Conservation (phyloP, 2,329 filamentous ascomycete species). For the Periconia macrospinosa region DNA sequence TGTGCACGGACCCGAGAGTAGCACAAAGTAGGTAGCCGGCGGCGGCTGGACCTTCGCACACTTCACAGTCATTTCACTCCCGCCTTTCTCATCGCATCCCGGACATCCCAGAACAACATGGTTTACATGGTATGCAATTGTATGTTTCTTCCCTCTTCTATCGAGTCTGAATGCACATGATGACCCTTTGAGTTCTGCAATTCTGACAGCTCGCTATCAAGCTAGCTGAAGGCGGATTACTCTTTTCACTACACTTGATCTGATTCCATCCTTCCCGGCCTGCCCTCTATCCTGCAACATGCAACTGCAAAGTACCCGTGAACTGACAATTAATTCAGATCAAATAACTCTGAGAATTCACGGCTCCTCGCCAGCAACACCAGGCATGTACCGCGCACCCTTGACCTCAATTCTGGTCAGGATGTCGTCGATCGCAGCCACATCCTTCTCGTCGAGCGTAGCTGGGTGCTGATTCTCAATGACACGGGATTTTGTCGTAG, state of each 20-base stretch:
- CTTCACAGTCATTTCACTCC: neutral
- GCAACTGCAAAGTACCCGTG: neutral
- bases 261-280: slow-evolving; percentile 29
- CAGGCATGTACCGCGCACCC: slow-evolving; percentile 45
- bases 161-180: slow-evolving; percentile 27
- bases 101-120: neutral
- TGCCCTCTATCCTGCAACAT: neutral
- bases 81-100: neutral
- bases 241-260: slow-evolving; percentile 54
- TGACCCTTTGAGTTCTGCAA: slow-evolving; percentile 56
- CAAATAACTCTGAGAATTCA: neutral
- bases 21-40: too few species aligned
- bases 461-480: slow-evolving; percentile 65
- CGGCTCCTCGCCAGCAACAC: slow-evolving; percentile 1
- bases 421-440: slow-evolving; percentile 56
- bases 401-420: slow-evolving; percentile 49
- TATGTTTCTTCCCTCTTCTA: neutral
- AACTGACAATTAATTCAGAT: neutral
- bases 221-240: slow-evolving; percentile 48
- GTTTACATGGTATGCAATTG: neutral
- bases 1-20: too few species aligned
- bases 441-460: slow-evolving; percentile 49
- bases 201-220: slow-evolving; percentile 45
- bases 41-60: too few species aligned
- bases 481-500: slow-evolving; percentile 59